Percentiles rank a stretch among this genome's conserved stretches.
Conservation (phyloP, 2,329 filamentous ascomycete species). For the Botrytis squamosa region DNA sequence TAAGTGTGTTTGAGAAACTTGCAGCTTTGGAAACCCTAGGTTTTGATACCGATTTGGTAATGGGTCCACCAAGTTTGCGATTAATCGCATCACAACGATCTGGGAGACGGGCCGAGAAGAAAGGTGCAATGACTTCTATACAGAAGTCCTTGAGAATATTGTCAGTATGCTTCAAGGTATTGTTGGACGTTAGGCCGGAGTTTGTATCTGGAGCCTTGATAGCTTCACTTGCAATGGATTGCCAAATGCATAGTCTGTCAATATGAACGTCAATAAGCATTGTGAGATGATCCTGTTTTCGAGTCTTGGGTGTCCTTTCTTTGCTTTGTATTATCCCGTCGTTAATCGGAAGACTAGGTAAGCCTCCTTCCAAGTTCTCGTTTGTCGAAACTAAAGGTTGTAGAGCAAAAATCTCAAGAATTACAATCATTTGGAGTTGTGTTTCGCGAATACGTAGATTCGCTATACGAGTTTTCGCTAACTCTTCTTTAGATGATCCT, state of each 20-base stretch:
- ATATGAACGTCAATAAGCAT: conserved; percentile 70
- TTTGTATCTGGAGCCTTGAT: conserved; percentile 41
- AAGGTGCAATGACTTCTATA: conserved; percentile 76
- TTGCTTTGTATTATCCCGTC: conserved; percentile 27
- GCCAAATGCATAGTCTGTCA: conserved; percentile 81
- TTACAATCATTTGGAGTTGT: conserved; percentile 75
- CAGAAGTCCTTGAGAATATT: conserved; percentile 76
- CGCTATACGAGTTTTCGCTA: conserved; percentile 59
- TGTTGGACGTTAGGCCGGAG: conserved; percentile 32
- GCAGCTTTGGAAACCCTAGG: conserved; percentile 49
- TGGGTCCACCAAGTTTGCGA: conserved; percentile 72
- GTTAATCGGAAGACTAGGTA: conserved; percentile 36
- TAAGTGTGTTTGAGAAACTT: conserved; percentile 43
- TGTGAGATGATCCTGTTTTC: conserved; percentile 55
- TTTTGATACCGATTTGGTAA: conserved; percentile 56
- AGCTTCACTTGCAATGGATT: conserved; percentile 67
- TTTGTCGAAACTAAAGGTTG: conserved; percentile 52
- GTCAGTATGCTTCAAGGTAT: conserved; percentile 31
- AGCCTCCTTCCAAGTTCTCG: conserved; percentile 33
- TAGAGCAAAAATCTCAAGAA: conserved; percentile 73
- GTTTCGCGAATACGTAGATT: conserved; percentile 72
- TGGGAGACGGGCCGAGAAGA: conserved; percentile 76
- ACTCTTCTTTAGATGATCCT: conserved; percentile 50
- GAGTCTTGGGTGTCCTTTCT: conserved; percentile 35
- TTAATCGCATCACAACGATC: conserved; percentile 68